Percentiles rank a stretch among this genome's conserved stretches.
Evolutionary conservation across 805 yeast genomes (phyloP).

Genomic region (Candida succiphila): DNA sequence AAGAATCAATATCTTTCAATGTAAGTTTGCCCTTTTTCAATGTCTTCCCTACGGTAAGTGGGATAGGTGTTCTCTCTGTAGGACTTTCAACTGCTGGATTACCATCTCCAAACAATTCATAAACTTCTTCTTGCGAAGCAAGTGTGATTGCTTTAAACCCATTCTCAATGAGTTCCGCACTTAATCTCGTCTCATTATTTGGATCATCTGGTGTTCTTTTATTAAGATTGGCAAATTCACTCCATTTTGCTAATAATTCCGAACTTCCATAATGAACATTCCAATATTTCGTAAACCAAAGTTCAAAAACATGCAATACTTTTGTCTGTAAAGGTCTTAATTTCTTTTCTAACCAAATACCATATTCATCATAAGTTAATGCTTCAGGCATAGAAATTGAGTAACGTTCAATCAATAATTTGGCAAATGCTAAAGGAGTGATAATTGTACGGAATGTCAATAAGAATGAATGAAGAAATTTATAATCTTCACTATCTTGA

Average conservation of each 20-base stretch:
- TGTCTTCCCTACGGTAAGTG: constrained; percentile 10
- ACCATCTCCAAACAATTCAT: constrained; percentile 11
- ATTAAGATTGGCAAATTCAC: constrained; percentile 8
- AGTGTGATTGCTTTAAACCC: constrained; percentile 14
- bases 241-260: constrained; percentile 23
- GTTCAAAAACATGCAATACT: constrained; percentile 56
- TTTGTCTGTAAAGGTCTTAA: constrained; percentile 56
- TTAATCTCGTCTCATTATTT: constrained; percentile 3
- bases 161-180: constrained; percentile 6
- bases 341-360: constrained; percentile 64
- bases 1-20: constrained; percentile 58
- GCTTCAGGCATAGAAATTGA: constrained; percentile 80
- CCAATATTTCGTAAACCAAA: constrained; percentile 66
- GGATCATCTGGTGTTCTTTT: constrained; percentile 6
- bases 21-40: constrained; percentile 28
- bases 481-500: no score
- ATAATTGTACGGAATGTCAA: constrained; percentile 70
- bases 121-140: constrained; percentile 16
- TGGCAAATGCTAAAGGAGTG: constrained; percentile 53
- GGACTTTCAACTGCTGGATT: constrained; percentile 5
- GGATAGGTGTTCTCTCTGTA: constrained; percentile 10
- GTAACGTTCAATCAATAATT: constrained; percentile 53
- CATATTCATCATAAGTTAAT: constrained; percentile 70
- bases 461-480: constrained; percentile 63
- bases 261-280: constrained; percentile 45